phyloP scores from a whole-genome alignment of 768 basidiomycete genomes.

The Boletus rubropictus region DNA sequence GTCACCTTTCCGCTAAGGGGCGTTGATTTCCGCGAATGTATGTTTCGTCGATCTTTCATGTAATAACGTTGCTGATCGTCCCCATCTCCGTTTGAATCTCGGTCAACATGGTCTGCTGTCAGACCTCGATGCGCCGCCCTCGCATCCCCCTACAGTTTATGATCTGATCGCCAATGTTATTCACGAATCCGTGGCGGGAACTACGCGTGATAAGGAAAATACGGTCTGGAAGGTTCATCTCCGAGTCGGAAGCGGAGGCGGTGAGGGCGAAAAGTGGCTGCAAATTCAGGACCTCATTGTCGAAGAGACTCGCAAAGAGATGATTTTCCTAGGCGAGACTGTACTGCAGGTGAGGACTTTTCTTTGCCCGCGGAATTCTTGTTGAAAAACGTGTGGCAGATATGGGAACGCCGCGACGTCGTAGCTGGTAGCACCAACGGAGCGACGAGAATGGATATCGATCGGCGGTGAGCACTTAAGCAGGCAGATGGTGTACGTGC shows the following conservation, averaged over 20 bases:
- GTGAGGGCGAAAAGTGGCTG: slow-evolving; percentile 89
- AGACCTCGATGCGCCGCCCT: slow-evolving; percentile 75
- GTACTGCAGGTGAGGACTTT: slow-evolving; percentile 69
- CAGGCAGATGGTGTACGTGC: not conserved
- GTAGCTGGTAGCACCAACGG: slow-evolving; percentile 13
- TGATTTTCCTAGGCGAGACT: slow-evolving; percentile 98
- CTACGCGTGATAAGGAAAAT: slow-evolving; percentile 85
- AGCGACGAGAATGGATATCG: slow-evolving; percentile 27
- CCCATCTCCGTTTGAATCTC: slow-evolving; percentile 23
- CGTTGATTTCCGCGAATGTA: slow-evolving; percentile 89
- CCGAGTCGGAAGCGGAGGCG: slow-evolving; percentile 66
- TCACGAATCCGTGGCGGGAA: slow-evolving; percentile 93
- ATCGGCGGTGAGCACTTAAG: slow-evolving; percentile 28
- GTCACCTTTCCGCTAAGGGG: slow-evolving; percentile 95
- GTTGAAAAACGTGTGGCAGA: slow-evolving; percentile 34
- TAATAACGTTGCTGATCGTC: slow-evolving; percentile 17
- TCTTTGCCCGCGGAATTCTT: not conserved
- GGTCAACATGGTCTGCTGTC: slow-evolving; percentile 14
- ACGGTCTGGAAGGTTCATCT: slow-evolving; percentile 93
- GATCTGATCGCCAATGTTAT: slow-evolving; percentile 95
- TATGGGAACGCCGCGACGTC: slow-evolving; percentile 54
- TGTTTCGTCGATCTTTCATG: slow-evolving; percentile 33
- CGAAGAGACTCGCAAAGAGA: slow-evolving; percentile 91
- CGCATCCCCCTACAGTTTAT: slow-evolving; percentile 65
- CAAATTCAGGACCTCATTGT: slow-evolving; percentile 96